A percentile compares a stretch with the other conserved stretches of the same genome.
Conservation (phyloP, 768 basidiomycete genomes). For the Hortiboletus flavorubellus region DNA sequence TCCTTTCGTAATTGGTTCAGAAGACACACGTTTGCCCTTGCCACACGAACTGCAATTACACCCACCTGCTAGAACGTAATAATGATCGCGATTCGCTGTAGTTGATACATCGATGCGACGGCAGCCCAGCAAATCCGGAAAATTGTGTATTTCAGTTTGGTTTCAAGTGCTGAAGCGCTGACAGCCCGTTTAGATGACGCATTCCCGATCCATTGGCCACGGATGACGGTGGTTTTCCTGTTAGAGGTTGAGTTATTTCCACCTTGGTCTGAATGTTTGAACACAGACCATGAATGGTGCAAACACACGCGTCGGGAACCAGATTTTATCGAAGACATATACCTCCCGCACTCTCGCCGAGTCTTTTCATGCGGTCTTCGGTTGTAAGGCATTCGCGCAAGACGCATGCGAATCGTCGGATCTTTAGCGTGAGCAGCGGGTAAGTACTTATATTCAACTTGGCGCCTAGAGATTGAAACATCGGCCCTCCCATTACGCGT, state of each 20-base stretch:
- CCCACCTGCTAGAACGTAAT: too few relatives aligned
- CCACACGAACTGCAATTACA: not conserved
- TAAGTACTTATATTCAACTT: not conserved
- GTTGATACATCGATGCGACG: not conserved
- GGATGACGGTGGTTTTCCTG: not conserved
- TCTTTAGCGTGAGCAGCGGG: not conserved
- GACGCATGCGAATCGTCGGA: not conserved
- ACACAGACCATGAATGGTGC: not conserved
- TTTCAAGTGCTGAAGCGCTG: not conserved
- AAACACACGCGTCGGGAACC: too few relatives aligned
- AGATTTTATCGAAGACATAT: not conserved
- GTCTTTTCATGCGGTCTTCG: slow-evolving; percentile 2
- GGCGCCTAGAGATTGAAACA: not conserved
- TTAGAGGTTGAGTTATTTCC: not conserved
- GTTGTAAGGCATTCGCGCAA: not conserved
- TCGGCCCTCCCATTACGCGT: not conserved
- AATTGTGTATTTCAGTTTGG: not conserved
- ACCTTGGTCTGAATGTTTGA: not conserved
- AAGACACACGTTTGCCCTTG: not conserved
- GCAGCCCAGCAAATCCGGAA: not conserved
- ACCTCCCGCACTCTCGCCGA: not conserved
- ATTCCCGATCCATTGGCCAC: not conserved
- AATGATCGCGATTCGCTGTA: not conserved
- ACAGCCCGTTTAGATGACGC: not conserved
- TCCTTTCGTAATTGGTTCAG: not conserved